Conservation (phyloP, 2,329 filamentous ascomycete species). For the Endocalyx cinctus region DNA sequence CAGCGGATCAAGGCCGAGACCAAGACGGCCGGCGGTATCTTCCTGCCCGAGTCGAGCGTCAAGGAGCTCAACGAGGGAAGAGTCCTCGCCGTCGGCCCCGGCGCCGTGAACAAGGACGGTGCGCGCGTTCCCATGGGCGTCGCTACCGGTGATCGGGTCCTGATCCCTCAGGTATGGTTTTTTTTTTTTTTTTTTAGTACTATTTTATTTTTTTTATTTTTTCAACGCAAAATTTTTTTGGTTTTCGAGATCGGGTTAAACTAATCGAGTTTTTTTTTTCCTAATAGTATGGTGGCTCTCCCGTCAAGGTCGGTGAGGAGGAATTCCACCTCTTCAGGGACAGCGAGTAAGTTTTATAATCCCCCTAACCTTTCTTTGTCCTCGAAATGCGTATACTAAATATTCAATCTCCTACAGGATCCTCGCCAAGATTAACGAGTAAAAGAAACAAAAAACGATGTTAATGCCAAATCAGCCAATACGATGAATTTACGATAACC, state of each 20-base stretch:
- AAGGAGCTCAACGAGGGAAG: constrained; percentile 98
- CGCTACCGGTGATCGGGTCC: constrained; percentile 76
- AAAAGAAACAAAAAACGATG: too few species aligned
- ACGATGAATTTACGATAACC: constrained; percentile 24
- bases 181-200: constrained; percentile 7
- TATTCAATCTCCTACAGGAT: constrained; percentile 55
- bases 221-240: background rate
- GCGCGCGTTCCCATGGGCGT: constrained; percentile 85
- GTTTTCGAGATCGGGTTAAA: background rate
- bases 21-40: constrained; percentile 95
- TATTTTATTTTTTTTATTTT: background rate
- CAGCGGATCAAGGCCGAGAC: constrained; percentile 96
- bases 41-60: constrained; percentile 92
- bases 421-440: constrained; percentile 98
- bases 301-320: constrained; percentile 95
- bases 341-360: constrained; percentile 73
- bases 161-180: constrained; percentile 82
- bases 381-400: too few species aligned
- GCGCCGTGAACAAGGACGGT: constrained; percentile 80
- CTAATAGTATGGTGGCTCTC: constrained; percentile 79
- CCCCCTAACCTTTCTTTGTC: too few species aligned
- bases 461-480: constrained; percentile 20
- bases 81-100: constrained; percentile 91
- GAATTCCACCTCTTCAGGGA: constrained; percentile 96
- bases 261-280: background rate